Evolutionary conservation across 1,284 basidiomycete genomes (phyloP), one percentile per base, ranked within the genome.

Genomic region (Thelephora terrestris): DNA sequence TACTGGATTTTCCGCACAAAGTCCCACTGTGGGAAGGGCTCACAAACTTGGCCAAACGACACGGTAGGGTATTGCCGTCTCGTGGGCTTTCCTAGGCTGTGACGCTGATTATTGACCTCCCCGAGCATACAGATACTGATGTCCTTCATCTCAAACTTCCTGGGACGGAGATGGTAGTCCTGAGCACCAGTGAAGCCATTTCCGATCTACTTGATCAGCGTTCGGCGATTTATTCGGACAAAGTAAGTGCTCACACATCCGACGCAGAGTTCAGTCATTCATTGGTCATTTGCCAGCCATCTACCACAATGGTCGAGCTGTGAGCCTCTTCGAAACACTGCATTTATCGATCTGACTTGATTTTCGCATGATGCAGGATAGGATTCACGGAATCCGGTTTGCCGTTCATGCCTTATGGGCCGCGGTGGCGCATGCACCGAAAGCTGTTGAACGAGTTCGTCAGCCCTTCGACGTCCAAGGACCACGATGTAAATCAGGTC

Each of bases 371-470:
- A 2, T 45, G n/a, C 34, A 76, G 73, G n/a, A 64, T 66, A 52
- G 71, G 68, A 20, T 64, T 66, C 56, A 62, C n/a, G n/a, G n/a
- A n/a, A n/a, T n/a, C 60, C 12, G 65, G 58, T 37, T 47, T 61
- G 1, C 56, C 55, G 0, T 58, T 71, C 14, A 53, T 68, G 49
- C 57, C 58, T 21, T 73, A 75, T 49, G 64, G 65, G 2, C 59
- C 67, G 4, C 53, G 52, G 42, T 76, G 71, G 72, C 65, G 68
- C 21, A 50, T 57, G 1, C 64, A 67, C 25, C 57, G 70, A 24
- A 61, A 58, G 42, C 53, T 69, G 34, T 64, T 68, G 27, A 65
- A 71, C 23, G 60, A 66, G 46, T 54, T 57, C n/a, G 66, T 66
- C 47, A 56, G 60, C 20, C 55, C 57, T 5, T 52, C 55, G 4